Percentiles rank a stretch among this genome's conserved stretches.
Evolutionary conservation across 78 protist species (phyloP).

Genomic region (Dictyostelium brefeldianum): DNA sequence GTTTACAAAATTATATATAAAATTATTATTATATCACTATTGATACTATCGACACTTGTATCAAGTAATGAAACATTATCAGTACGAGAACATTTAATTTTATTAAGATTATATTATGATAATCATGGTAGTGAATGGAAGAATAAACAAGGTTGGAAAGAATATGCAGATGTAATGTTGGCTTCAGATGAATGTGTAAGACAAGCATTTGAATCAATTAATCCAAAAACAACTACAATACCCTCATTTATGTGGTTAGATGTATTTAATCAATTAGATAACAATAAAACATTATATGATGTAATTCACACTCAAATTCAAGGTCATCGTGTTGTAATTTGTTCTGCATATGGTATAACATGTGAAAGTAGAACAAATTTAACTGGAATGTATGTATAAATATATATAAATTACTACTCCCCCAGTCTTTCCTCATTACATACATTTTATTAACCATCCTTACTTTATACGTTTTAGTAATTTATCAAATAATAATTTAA

Average conservation of each 20-base stretch:
- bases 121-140: conserved; percentile 5
- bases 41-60: conserved; percentile 13
- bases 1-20: not conserved
- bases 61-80: not conserved
- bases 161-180: conserved; percentile 2
- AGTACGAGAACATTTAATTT: conserved; percentile 9
- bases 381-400: not conserved
- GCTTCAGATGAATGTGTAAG: not conserved
- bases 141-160: conserved; percentile 29
- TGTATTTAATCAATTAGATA: not conserved
- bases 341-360: conserved; percentile 23
- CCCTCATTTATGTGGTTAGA: conserved; percentile 13
- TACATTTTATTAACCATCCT: too few species aligned
- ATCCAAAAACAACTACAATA: not conserved
- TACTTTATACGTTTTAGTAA: too few species aligned
- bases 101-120: conserved; percentile 19
- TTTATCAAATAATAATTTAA: conserved; percentile 36
- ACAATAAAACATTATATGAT: conserved; percentile 2
- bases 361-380: not conserved
- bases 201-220: not conserved
- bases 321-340: not conserved
- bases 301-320: not conserved
- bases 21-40: not conserved
- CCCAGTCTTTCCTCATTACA: too few species aligned
- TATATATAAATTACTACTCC: too few species aligned